Evolutionary conservation across 768 basidiomycete genomes (phyloP).

Genomic region (Sarcodon aspratus): DNA sequence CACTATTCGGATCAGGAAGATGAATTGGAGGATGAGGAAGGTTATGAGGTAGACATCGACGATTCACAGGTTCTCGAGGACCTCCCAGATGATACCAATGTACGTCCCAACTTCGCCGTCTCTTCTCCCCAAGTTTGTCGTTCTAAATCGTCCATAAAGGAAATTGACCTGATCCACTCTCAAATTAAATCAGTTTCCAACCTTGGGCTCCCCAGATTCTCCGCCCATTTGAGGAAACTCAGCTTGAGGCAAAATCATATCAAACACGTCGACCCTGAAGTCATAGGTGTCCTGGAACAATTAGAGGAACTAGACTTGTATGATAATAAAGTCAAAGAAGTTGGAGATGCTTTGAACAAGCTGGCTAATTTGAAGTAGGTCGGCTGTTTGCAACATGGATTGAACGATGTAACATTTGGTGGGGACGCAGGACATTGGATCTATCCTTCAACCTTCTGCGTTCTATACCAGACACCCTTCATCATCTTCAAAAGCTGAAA

Average conservation of each 20-base stretch:
- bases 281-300: conserved; percentile 51
- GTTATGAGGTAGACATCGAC: conserved; percentile 23
- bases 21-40: conserved; percentile 42
- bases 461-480: conserved; percentile 51
- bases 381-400: neutral
- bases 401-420: neutral
- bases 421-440: conserved; percentile 57
- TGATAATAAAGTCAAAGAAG: conserved; percentile 82
- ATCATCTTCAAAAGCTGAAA: conserved; percentile 45
- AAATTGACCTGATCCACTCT: conserved; percentile 77
- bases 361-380: conserved; percentile 47
- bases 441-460: conserved; percentile 91
- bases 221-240: conserved; percentile 50
- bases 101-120: conserved; percentile 21
- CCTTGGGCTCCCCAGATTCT: conserved; percentile 69
- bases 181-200: conserved; percentile 57
- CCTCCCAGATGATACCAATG: conserved; percentile 80
- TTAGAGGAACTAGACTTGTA: conserved; percentile 92
- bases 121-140: conserved; percentile 5
- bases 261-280: conserved; percentile 55
- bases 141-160: conserved; percentile 31
- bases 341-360: conserved; percentile 55
- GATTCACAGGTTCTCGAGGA: conserved; percentile 53
- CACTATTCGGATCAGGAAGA: conserved; percentile 13
- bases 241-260: conserved; percentile 86